Percentiles rank a stretch among this genome's conserved stretches.
Conservation (phyloP, 2,329 filamentous ascomycete species). For the Berkeleyomyces basicola region DNA sequence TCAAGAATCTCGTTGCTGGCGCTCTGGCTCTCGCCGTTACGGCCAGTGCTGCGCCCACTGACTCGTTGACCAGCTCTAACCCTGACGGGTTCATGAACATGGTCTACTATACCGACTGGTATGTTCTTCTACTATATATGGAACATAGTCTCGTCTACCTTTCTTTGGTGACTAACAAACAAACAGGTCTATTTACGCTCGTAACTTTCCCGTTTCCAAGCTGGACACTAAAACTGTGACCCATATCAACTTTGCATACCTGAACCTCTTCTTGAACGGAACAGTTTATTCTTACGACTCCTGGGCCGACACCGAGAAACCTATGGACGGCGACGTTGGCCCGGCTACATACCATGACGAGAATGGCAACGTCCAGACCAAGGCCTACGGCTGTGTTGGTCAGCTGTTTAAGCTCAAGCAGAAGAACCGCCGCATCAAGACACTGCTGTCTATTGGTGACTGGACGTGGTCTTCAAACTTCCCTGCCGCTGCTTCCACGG, state of each 20-base stretch:
- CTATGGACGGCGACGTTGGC: constrained; percentile 32
- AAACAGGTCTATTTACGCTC: constrained; percentile 52
- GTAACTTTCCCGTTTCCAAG: constrained; percentile 55
- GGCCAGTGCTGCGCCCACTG: not conserved
- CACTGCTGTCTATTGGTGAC: constrained; percentile 66
- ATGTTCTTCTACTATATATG: constrained; percentile 2
- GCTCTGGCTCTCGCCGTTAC: constrained; percentile 3
- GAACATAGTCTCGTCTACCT: not conserved
- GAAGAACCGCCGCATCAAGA: constrained; percentile 60
- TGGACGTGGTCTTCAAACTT: constrained; percentile 76
- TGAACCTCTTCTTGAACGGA: constrained; percentile 54
- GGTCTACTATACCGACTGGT: constrained; percentile 14
- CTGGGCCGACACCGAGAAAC: constrained; percentile 56
- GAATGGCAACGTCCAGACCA: constrained; percentile 45
- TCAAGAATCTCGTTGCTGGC: constrained; percentile 1
- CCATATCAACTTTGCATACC: constrained; percentile 68
- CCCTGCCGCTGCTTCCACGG: constrained; percentile 46
- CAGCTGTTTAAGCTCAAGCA: constrained; percentile 67
- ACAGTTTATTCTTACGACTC: constrained; percentile 55
- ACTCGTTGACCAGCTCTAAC: not conserved
- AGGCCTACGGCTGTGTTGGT: constrained; percentile 68
- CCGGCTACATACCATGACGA: constrained; percentile 24
- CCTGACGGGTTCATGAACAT: constrained; percentile 7
- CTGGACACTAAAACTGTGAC: constrained; percentile 55
- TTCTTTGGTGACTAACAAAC: not conserved